A percentile compares a stretch with the other conserved stretches of the same genome.
phyloP scores from a whole-genome alignment of 1,139 yeast genomes.

The Magnusiomyces tetraspermus region DNA sequence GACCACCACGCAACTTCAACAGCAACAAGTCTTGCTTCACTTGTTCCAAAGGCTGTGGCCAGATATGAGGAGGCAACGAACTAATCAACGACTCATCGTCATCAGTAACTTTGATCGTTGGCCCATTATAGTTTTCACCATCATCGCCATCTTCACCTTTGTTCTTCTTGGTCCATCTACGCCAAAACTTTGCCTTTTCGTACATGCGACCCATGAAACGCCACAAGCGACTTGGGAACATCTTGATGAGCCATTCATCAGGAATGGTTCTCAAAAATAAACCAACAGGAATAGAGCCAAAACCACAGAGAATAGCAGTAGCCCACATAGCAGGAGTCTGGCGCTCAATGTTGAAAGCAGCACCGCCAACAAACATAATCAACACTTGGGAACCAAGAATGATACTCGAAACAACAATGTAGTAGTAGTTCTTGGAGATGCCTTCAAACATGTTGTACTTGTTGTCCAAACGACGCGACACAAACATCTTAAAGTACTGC shows the following conservation, averaged over 20 bases:
- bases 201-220: conserved; percentile 26
- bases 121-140: not conserved
- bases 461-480: conserved; percentile 86
- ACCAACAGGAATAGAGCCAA: conserved; percentile 76
- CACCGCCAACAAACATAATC: conserved; percentile 96
- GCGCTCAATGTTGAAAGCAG: conserved; percentile 74
- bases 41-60: conserved; percentile 37
- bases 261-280: conserved; percentile 68
- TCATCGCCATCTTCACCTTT: conserved; percentile 8
- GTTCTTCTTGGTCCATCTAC: conserved; percentile 10
- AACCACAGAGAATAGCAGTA: conserved; percentile 75
- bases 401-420: conserved; percentile 56
- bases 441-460: conserved; percentile 79
- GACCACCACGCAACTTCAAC: conserved; percentile 35
- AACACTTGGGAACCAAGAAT: conserved; percentile 79
- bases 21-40: conserved; percentile 34
- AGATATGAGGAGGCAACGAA: conserved; percentile 22
- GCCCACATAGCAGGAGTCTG: conserved; percentile 88
- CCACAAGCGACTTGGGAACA: conserved; percentile 60
- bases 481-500: conserved; percentile 89
- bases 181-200: conserved; percentile 9
- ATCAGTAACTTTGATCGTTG: not conserved
- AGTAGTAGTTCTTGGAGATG: conserved; percentile 71
- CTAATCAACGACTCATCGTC: conserved; percentile 17
- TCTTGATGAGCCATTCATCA: conserved; percentile 58